These are phyloP conservation scores for Datura wrightii DNA, from an alignment of 257 asterid genomes.

Conservation along the genomic window DNA sequence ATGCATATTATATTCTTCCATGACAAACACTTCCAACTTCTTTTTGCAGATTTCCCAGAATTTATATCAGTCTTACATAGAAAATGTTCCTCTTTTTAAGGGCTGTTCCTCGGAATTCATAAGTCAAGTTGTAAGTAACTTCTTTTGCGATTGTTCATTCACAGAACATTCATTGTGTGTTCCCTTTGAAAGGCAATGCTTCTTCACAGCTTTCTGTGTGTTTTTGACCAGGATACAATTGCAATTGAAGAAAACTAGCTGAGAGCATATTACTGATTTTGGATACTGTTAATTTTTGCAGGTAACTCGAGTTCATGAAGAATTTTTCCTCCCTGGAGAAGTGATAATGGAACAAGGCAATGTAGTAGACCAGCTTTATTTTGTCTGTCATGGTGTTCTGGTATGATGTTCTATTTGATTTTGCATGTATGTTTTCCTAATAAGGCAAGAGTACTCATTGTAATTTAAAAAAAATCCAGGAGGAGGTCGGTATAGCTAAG, in stretches of 20 bases:
- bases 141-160: not conserved
- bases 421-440: not conserved
- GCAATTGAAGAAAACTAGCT: not conserved
- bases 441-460: not conserved
- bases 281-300: slow-evolving; percentile 30
- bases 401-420: slow-evolving; percentile 40
- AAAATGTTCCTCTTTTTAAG: slow-evolving; percentile 70
- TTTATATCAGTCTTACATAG: slow-evolving; percentile 68
- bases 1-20: not conserved
- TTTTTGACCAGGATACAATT: not conserved
- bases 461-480: slow-evolving; percentile 48
- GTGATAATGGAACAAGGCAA: slow-evolving; percentile 89
- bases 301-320: slow-evolving; percentile 93
- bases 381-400: slow-evolving; percentile 84
- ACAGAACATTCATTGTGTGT: not conserved
- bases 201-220: not conserved
- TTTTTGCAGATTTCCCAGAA: slow-evolving; percentile 77
- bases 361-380: slow-evolving; percentile 87
- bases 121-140: slow-evolving; percentile 79
- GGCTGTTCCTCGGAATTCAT: slow-evolving; percentile 85
- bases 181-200: not conserved
- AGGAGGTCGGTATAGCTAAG: slow-evolving; percentile 65
- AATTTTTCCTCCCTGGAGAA: slow-evolving; percentile 94
- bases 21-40: slow-evolving; percentile 3
- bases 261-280: not conserved